phyloP scores from a whole-genome alignment of 108 stramenopile species.

The Skeletonema potamos region DNA sequence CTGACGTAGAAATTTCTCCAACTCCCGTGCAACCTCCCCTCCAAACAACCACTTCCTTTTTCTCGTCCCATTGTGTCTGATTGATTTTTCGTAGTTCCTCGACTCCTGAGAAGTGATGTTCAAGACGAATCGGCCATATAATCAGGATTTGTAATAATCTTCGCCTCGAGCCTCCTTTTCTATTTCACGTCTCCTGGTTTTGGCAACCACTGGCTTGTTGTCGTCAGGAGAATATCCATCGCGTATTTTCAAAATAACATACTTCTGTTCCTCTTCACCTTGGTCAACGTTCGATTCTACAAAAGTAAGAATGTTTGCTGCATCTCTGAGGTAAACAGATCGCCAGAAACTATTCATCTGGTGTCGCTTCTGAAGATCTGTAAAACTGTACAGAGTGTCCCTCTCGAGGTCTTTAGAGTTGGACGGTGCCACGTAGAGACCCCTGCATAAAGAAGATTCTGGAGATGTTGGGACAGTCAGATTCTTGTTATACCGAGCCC shows the following conservation, averaged over 20 bases:
- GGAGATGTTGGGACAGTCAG: neutral
- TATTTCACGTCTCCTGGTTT: neutral
- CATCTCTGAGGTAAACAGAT: neutral
- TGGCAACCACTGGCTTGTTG: neutral
- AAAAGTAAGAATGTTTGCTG: neutral
- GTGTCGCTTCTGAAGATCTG: neutral
- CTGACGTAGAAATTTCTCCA: neutral
- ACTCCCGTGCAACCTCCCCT: conserved; percentile 9
- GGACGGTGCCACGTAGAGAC: neutral
- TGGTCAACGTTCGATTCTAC: neutral
- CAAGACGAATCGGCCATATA: conserved; percentile 9
- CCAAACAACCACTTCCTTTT: conserved; percentile 6
- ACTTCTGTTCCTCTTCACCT: too few relatives aligned
- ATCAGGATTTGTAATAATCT: neutral
- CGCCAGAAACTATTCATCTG: neutral
- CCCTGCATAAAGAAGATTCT: neutral
- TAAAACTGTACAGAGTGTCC: neutral
- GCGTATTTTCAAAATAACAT: too few relatives aligned
- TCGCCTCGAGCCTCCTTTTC: neutral
- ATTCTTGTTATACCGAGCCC: conserved; percentile 9
- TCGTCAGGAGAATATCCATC: too few relatives aligned
- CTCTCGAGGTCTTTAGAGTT: neutral
- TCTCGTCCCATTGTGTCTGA: conserved; percentile 1
- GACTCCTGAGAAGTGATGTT: neutral
- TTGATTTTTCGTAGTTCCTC: neutral